These are phyloP conservation scores for Suillus subluteus DNA, from an alignment of 768 basidiomycete species.

Conservation along the genomic window DNA sequence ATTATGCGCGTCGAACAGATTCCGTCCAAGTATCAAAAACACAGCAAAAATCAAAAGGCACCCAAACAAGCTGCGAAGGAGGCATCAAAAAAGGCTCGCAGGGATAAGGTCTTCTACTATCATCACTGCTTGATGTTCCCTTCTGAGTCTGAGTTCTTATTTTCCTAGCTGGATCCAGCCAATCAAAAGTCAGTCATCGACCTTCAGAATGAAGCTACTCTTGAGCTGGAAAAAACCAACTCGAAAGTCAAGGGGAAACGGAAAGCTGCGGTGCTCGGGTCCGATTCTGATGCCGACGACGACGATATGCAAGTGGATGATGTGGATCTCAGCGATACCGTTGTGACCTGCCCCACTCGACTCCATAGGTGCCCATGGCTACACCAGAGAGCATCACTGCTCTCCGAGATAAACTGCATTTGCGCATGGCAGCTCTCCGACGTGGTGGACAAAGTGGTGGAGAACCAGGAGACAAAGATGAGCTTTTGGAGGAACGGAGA, in stretches of 20 bases:
- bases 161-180: constrained; percentile 82
- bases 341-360: not conserved
- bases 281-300: constrained; percentile 34
- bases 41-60: constrained; percentile 84
- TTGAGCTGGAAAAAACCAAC: constrained; percentile 27
- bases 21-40: constrained; percentile 70
- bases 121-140: not conserved
- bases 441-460: constrained; percentile 39
- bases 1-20: not conserved
- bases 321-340: constrained; percentile 31
- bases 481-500: constrained; percentile 79
- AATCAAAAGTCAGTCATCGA: constrained; percentile 83
- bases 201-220: constrained; percentile 60
- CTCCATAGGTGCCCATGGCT: constrained; percentile 64
- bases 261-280: constrained; percentile 40
- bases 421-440: constrained; percentile 72
- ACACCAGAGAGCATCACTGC: constrained; percentile 59
- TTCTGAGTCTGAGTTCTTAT: not conserved
- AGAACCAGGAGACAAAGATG: constrained; percentile 73
- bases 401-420: constrained; percentile 75
- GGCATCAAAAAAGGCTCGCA: constrained; percentile 84
- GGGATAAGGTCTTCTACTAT: constrained; percentile 66
- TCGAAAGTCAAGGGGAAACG: constrained; percentile 49
- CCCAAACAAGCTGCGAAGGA: constrained; percentile 89
- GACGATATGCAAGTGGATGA: constrained; percentile 37